Evolutionary conservation across 495 filamentous ascomycete species (phyloP).

Genomic region (Annulohypoxylon maeteangense): DNA sequence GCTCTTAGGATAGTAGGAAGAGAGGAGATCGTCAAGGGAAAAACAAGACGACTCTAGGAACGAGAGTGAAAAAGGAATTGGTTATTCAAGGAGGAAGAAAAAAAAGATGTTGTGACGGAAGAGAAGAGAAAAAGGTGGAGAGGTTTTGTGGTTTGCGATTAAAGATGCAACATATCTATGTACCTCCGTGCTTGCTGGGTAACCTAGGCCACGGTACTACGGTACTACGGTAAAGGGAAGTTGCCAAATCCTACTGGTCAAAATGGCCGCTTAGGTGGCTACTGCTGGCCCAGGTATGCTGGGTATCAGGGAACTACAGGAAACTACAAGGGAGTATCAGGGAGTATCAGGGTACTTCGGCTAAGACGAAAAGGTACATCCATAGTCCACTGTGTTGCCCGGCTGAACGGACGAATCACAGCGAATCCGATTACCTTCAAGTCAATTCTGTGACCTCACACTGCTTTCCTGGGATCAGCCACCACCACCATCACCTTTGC

Average conservation of each 20-base stretch:
- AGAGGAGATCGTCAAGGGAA: conserved; percentile 13
- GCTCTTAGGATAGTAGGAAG: conserved; percentile 16
- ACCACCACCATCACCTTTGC: conserved; percentile 22
- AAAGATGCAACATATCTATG: conserved; percentile 34
- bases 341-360: conserved; percentile 44
- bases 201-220: conserved; percentile 40
- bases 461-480: conserved; percentile 31
- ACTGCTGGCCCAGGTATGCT: conserved; percentile 15
- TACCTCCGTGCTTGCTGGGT: conserved; percentile 8
- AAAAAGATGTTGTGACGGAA: conserved; percentile 38
- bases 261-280: conserved; percentile 33
- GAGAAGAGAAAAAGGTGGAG: conserved; percentile 46
- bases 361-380: conserved; percentile 43
- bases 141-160: conserved; percentile 48
- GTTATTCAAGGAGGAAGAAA: conserved; percentile 22
- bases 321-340: conserved; percentile 30
- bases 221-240: conserved; percentile 45
- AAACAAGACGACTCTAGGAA: conserved; percentile 34
- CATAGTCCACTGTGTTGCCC: conserved; percentile 34
- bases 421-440: conserved; percentile 42
- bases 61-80: conserved; percentile 27
- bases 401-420: conserved; percentile 50
- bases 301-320: conserved; percentile 17
- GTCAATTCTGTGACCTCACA: conserved; percentile 43
- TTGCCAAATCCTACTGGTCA: conserved; percentile 43